Conservation (phyloP, 257 asterid species). For the Agastache rugosa region DNA sequence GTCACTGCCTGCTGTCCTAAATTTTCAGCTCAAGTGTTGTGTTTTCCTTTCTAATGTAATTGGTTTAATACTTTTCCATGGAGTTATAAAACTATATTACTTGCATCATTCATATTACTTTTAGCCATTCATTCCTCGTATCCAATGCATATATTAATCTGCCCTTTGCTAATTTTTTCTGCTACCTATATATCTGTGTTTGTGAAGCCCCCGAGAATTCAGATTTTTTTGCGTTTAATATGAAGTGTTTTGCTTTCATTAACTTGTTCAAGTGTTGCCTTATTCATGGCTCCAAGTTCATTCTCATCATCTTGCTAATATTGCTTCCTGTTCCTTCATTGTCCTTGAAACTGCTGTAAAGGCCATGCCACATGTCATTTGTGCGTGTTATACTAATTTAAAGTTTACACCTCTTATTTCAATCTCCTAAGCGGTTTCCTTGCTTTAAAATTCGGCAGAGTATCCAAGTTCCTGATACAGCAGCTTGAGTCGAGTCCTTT, state of each 20-base stretch:
- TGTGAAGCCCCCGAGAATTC: neutral
- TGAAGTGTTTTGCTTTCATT: conserved; percentile 27
- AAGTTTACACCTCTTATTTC: conserved; percentile 27
- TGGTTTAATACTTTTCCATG: conserved; percentile 21
- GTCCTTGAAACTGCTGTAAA: conserved; percentile 4
- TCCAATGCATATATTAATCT: neutral
- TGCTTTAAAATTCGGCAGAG: conserved; percentile 13
- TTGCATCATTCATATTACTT: neutral
- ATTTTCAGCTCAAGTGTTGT: conserved; percentile 98
- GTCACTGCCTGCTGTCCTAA: conserved; percentile 86
- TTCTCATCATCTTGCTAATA: conserved; percentile 25
- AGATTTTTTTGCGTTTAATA: neutral
- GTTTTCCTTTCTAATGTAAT: conserved; percentile 96
- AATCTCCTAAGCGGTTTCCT: conserved; percentile 8
- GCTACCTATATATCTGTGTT: conserved; percentile 9
- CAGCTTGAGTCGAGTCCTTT: conserved; percentile 23
- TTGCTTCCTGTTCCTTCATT: conserved; percentile 21
- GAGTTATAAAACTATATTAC: conserved; percentile 21
- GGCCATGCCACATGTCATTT: conserved; percentile 9
- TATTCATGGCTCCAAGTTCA: neutral
- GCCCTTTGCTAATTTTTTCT: conserved; percentile 11
- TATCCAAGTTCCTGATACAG: conserved; percentile 15
- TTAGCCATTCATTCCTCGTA: conserved; percentile 13
- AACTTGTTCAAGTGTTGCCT: conserved; percentile 16
- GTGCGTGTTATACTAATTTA: conserved; percentile 10